Evolutionary conservation across 441 rosid species (phyloP), one percentile per base, ranked within the genome.

Genomic region (Hura crepitans): DNA sequence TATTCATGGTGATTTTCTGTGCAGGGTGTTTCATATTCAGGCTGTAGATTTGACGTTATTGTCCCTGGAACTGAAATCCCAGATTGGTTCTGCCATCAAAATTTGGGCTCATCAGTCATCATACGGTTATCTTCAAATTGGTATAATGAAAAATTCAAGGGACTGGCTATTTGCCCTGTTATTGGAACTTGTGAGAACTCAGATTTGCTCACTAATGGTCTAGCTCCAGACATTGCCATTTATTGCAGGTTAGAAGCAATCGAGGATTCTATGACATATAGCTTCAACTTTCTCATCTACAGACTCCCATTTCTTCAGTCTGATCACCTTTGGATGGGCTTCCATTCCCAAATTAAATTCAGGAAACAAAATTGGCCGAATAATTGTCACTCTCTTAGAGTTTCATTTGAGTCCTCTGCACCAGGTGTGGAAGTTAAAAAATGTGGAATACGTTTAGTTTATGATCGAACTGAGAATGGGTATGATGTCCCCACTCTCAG

Each of bases 251-350:
- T 58, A 31, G 72, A 69, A 58, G 72, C 56, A 5, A 13, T 45
- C n/a, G 72, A 14, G 20, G 22, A 30, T 12, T 17, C 56, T 28
- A 12, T 33, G n/a, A 42, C 42, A 4, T 45, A 30, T 43, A 46
- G 12, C 46, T 69, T 69, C 28, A 69, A 69, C 14, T 69, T 69
- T 69, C 72, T 69, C 31, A 45, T 69, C 56, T 69, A 69, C 13
- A 58, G 56, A n/a, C 46, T 69, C 30, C 72, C 72, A 45, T 45
- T 28, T 58, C 20, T 69, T 43, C 45, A 30, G 56, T 30, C 45
- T 20, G 65, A 69, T 69, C 72, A 69, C 45, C 56, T 69, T 5
- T 69, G 72, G 72, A 69, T 69, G 72, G 56, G 72, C 9, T 69
- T 69, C 58, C 72, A 58, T 20, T 69, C 72, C 46, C 72, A 43